A percentile compares a stretch with the other conserved stretches of the same genome.
Evolutionary conservation across 1,284 basidiomycete genomes (phyloP).

Genomic region (Fomitopsis betulina): DNA sequence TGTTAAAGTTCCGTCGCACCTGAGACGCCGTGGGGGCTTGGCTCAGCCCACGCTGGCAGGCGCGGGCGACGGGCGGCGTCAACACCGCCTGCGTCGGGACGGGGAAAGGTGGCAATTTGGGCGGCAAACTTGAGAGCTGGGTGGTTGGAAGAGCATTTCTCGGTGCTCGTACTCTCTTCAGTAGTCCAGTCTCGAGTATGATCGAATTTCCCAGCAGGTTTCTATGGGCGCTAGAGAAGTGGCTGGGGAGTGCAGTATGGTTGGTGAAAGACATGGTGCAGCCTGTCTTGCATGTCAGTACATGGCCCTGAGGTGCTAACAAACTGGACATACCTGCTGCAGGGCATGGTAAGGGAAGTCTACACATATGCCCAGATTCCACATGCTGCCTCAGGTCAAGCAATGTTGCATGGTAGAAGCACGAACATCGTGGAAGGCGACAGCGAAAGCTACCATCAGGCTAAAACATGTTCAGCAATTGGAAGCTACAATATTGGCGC

Average conservation of each 20-base stretch:
- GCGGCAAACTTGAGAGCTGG: neutral
- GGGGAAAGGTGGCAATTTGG: slow-evolving; percentile 13
- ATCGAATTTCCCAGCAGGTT: slow-evolving; percentile 1
- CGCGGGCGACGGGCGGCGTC: slow-evolving; percentile 2
- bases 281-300: neutral
- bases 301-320: neutral
- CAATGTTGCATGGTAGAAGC: slow-evolving; percentile 11
- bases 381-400: slow-evolving; percentile 18
- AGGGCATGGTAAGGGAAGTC: slow-evolving; percentile 18
- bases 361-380: slow-evolving; percentile 16
- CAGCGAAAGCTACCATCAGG: slow-evolving; percentile 21
- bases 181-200: neutral
- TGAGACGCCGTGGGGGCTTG: slow-evolving; percentile 8
- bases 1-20: slow-evolving; percentile 10
- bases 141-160: neutral
- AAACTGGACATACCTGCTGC: slow-evolving; percentile 11
- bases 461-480: neutral
- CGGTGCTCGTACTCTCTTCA: neutral
- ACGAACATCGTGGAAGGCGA: slow-evolving; percentile 14
- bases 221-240: slow-evolving; percentile 9
- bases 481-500: neutral
- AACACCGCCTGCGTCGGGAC: slow-evolving; percentile 4
- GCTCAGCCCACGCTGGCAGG: neutral
- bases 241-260: slow-evolving; percentile 7
- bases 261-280: neutral